Evolutionary conservation across 257 asterid genomes (phyloP), one percentile per base, ranked within the genome.

Genomic region (Linderniella brevidens): DNA sequence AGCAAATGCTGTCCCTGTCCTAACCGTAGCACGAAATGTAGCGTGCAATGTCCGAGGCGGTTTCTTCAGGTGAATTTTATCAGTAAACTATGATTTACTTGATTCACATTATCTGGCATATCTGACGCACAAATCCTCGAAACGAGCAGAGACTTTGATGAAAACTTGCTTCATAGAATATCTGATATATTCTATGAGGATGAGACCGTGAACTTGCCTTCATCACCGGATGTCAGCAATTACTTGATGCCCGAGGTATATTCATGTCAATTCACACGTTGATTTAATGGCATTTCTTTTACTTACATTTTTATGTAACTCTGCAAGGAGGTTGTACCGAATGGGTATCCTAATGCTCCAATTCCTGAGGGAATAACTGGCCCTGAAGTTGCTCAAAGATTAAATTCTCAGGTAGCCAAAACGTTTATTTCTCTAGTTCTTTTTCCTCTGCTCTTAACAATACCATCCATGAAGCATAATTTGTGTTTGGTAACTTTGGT

Each of bases 31-130:
- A 0, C 84, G 98, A 68, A 90, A 90, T 73, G 98, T 90, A 55
- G 98, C 98, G 43, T 90, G 98, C 73, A 86, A 85, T 58, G 96
- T 85, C 55, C 69, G 98, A 72, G 93, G 92, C 41, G 86, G 94
- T 18, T 90, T 90, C 62, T 90, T 90, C 79, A 87, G 71, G 95
- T 79, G 65, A 70, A 85, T 68, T 61, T 49, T 49, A n/a, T 60
- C 13, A 8, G 11, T 41, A 41, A 41, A 41, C 5, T 13, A 10
- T 41, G 46, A 13, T 41, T 41, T 13, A 5, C 4, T 13, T 41
- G 11, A 4, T 41, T 41, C 14, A 10, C 14, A 16, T 58, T 41
- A 13, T 39, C n/a, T n/a, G n/a, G n/a, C n/a, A n/a, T n/a, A n/a
- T n/a, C n/a, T n/a, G n/a, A n/a, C n/a, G n/a, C n/a, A n/a, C n/a